Evolutionary conservation across 116 monocot genomes (phyloP).

Genomic region (Iris pallida): DNA sequence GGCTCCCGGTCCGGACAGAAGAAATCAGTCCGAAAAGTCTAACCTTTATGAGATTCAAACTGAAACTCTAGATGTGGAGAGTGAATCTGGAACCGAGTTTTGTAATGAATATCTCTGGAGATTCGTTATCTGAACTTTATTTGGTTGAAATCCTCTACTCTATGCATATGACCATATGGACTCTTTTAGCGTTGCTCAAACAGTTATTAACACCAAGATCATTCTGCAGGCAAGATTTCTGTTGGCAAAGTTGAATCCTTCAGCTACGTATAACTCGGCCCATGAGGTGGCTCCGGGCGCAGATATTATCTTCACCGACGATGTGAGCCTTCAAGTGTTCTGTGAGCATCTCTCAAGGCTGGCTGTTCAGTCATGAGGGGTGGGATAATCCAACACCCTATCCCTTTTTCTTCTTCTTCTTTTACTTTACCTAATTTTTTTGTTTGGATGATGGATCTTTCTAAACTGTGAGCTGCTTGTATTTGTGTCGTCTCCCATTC

Average conservation of each 20-base stretch:
- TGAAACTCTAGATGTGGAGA: too few species aligned
- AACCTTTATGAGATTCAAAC: too few species aligned
- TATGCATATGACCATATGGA: too few species aligned
- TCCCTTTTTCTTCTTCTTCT: not conserved
- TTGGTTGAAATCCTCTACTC: too few species aligned
- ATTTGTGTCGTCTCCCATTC: not conserved
- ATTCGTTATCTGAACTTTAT: too few species aligned
- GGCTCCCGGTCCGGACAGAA: too few species aligned
- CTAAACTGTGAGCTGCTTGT: not conserved
- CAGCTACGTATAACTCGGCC: constrained; percentile 77
- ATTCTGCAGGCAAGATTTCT: constrained; percentile 87
- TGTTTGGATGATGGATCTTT: not conserved
- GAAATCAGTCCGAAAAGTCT: too few species aligned
- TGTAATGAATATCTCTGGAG: too few species aligned
- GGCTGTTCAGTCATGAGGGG: constrained; percentile 77
- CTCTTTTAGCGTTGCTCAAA: too few species aligned
- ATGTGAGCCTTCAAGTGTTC: constrained; percentile 95
- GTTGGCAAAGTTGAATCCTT: constrained; percentile 88
- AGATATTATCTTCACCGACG: constrained; percentile 91
- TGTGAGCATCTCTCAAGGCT: constrained; percentile 91
- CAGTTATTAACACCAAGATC: not conserved
- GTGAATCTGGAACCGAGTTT: too few species aligned
- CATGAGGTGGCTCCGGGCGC: constrained; percentile 74
- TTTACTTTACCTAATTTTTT: not conserved
- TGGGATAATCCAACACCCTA: not conserved